Base-by-base conservation (phyloP, 352 stramenopile species). In the Pythium biforme region DNA sequence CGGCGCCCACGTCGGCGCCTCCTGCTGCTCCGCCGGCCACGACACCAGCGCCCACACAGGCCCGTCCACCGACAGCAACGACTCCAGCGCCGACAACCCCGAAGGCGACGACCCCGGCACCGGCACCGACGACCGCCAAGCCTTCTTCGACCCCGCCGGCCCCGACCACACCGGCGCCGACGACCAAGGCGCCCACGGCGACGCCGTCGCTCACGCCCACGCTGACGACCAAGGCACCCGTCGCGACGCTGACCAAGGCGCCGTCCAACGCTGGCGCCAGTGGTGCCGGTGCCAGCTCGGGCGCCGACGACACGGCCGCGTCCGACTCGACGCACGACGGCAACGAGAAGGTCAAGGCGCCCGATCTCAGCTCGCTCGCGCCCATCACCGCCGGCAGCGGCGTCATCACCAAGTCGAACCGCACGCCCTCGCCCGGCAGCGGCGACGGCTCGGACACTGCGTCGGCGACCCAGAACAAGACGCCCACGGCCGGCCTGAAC, bases 221-320 rank as follows among this genome's bases (percentile, higher is more conserved):
- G 20, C 45, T 66, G 4, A 54, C 63, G 15, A 64, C 57, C 49
- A 26, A 43, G 31, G 8, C 27, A 19, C 62, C 73, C 11, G 56
- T 4, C 59, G 63, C 2, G 37, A 29, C 50, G 12, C 37, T 43
- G 40, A 33, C 25, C 47, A n/a, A 68, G 70, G 2, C 77, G 68
- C 40, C 85, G 79, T 59, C 50, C 0, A 60, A n/a, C 23, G 22
- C n/a, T n/a, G n/a, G n/a, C n/a, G n/a, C 15, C 37, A n/a, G 17
- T 17, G 45, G n/a, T 14, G 31, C 45, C 1, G 45, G 40, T 4
- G 51, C 66, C 11, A 70, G 72, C 47, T 54, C 41, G 3, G 50
- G 59, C 15, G 54, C 17, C 20, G 48, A 61, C 29, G 47, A 58
- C 63, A 19, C 41, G 50, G 23, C 49, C 59, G 40, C 54, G 23